Evolutionary conservation across 2,329 filamentous ascomycete genomes (phyloP).

Genomic region (Epichloe typhina): DNA sequence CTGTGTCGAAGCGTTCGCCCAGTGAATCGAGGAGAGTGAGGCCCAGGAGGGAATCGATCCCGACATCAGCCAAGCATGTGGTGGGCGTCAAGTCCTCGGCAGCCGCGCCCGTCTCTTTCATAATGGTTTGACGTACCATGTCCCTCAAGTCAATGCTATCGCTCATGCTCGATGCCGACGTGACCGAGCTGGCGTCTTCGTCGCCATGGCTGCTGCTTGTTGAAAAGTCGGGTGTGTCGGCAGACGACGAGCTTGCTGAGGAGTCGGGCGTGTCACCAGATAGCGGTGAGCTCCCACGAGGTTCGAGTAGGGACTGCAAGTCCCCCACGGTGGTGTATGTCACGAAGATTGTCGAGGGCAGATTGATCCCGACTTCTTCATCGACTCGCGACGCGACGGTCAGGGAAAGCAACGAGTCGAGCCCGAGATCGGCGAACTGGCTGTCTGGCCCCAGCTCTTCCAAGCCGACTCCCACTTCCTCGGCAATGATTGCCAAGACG

Average conservation of each 20-base stretch:
- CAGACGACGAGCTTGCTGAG: no score
- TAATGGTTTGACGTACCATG: constrained; percentile 15
- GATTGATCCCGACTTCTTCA: constrained; percentile 41
- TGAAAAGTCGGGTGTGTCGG: no score
- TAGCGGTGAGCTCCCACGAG: no score
- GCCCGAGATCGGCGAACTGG: constrained; percentile 24
- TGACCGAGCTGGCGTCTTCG: no score
- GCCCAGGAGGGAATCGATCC: constrained; percentile 6
- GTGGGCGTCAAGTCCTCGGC: background rate
- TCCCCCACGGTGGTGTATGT: constrained; percentile 39
- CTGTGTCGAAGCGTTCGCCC: no score
- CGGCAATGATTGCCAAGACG: constrained; percentile 3
- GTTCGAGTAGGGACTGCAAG: no score
- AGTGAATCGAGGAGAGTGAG: constrained; percentile 4
- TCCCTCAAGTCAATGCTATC: no score
- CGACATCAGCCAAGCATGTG: constrained; percentile 1
- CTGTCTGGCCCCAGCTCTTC: background rate
- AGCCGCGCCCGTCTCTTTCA: constrained; percentile 19
- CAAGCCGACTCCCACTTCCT: constrained; percentile 5
- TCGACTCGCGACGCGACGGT: constrained; percentile 41
- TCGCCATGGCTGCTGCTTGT: no score
- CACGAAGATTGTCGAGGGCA: constrained; percentile 37
- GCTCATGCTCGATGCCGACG: no score
- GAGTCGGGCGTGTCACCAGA: no score
- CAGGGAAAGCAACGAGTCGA: constrained; percentile 46